These are phyloP conservation scores for Magnolia sinica DNA, from an alignment of 164 flowering plant species.

Conservation along the genomic window DNA sequence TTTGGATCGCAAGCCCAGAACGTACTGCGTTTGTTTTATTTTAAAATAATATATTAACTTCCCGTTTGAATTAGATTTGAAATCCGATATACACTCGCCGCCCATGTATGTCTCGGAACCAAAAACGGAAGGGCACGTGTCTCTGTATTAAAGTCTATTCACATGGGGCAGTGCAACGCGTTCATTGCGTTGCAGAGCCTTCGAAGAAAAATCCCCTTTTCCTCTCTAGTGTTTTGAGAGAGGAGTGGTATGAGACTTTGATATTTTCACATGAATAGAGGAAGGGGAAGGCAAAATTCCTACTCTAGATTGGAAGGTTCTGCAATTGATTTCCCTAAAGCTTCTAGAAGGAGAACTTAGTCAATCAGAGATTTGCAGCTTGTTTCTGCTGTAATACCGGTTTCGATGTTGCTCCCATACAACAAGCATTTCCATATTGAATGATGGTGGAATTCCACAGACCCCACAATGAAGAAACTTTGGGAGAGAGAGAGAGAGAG, in stretches of 20 bases:
- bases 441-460: background rate
- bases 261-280: constrained; percentile 18
- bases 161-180: too few relatives aligned
- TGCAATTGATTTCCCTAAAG: constrained; percentile 52
- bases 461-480: background rate
- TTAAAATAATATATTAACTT: too few relatives aligned
- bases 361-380: constrained; percentile 20
- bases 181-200: too few relatives aligned
- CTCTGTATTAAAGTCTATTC: too few relatives aligned
- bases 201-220: too few relatives aligned
- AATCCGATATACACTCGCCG: too few relatives aligned
- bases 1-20: too few relatives aligned
- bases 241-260: constrained; percentile 5
- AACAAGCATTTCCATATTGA: constrained; percentile 66
- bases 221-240: too few relatives aligned
- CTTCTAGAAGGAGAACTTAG: constrained; percentile 34
- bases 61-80: too few relatives aligned
- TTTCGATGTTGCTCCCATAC: constrained; percentile 55
- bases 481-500: background rate
- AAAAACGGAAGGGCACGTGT: too few relatives aligned
- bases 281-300: constrained; percentile 64
- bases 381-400: constrained; percentile 40
- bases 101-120: too few relatives aligned
- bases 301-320: constrained; percentile 47
- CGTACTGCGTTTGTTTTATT: too few relatives aligned